Evolutionary conservation across 2,329 filamentous ascomycete species (phyloP).

Genomic region (Pseudofabraea citricarpa): DNA sequence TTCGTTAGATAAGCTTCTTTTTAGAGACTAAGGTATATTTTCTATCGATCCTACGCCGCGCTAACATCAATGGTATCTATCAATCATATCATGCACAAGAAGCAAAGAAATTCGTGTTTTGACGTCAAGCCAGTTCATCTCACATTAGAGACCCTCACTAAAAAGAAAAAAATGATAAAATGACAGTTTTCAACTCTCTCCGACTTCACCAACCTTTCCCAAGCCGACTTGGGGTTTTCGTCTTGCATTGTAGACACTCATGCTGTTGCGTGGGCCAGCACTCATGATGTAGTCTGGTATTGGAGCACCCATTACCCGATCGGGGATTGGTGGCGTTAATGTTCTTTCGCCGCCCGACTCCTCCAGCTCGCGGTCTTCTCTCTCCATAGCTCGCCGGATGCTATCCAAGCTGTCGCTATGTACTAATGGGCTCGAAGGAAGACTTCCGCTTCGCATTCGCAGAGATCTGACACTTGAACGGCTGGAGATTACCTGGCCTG

Average conservation of each 20-base stretch:
- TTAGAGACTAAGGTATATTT: constrained; percentile 25
- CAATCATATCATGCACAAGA: no score
- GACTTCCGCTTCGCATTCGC: constrained; percentile 52
- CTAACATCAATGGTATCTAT: constrained; percentile 28
- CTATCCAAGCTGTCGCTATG: constrained; percentile 45
- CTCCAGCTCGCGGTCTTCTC: constrained; percentile 22
- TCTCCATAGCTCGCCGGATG: constrained; percentile 20
- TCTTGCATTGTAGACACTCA: constrained; percentile 37
- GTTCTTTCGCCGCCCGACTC: constrained; percentile 34
- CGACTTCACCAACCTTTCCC: constrained; percentile 17
- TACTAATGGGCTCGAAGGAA: constrained; percentile 46
- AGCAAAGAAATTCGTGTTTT: constrained; percentile 22
- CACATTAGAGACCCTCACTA: constrained; percentile 10
- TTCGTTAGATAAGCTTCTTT: no score
- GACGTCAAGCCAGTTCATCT: constrained; percentile 20
- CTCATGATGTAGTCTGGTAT: constrained; percentile 58
- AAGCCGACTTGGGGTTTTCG: constrained; percentile 16
- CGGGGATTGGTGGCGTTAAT: constrained; percentile 57
- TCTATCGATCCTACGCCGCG: constrained; percentile 18
- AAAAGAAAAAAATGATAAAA: neutral
- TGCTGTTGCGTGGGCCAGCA: constrained; percentile 44
- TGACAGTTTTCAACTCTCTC: constrained; percentile 9
- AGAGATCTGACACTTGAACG: constrained; percentile 46
- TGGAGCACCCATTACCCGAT: constrained; percentile 55
- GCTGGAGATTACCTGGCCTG: constrained; percentile 58